Evolutionary conservation across 2,329 filamentous ascomycete genomes (phyloP), one percentile per base, ranked within the genome.

Genomic region (Truncatella angustata): DNA sequence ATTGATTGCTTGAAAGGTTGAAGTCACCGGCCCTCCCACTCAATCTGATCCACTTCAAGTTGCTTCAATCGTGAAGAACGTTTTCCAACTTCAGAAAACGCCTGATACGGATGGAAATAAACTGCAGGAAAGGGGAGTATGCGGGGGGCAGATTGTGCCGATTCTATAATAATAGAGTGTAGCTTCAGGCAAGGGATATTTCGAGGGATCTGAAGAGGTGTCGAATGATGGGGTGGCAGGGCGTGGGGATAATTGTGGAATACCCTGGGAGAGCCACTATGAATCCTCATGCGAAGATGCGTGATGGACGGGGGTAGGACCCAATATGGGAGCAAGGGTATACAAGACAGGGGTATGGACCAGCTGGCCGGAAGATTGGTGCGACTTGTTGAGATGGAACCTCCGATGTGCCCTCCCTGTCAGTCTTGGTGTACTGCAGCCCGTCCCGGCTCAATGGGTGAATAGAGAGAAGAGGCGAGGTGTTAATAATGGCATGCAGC

Each of bases 201-300:
- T 16, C 21, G 60, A 58, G 60, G 60, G 59, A 61, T 62, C 60
- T 62, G 14, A 23, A n/a, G 62, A 60, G 55, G 55, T 55, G 56
- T 58, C 55, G 49, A 54, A 54, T 54, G 60, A 59, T 60, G 58
- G 57, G 53, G 58, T n/a, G 53, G 57, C 34, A 40, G 53, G 60
- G 58, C 59, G 59, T 58, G 62, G 64, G 59, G 57, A 59, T 57
- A 60, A 55, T 60, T 59, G 61, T 58, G 56, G 58, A 60, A 52
- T 53, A 58, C 57, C 61, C 60, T 60, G 61, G 56, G 52, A 58
- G 57, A 44, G 28, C 40, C 57, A 57, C 58, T 60, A 60, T 62
- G 57, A 60, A 61, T 59, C 59, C 58, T 65, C 58, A 66, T 67
- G 40, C 40, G 24, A 44, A 44, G 40, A 44, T 30, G 64, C 65